Conservation (phyloP, 768 basidiomycete genomes). For the Mycena kentingensis region DNA sequence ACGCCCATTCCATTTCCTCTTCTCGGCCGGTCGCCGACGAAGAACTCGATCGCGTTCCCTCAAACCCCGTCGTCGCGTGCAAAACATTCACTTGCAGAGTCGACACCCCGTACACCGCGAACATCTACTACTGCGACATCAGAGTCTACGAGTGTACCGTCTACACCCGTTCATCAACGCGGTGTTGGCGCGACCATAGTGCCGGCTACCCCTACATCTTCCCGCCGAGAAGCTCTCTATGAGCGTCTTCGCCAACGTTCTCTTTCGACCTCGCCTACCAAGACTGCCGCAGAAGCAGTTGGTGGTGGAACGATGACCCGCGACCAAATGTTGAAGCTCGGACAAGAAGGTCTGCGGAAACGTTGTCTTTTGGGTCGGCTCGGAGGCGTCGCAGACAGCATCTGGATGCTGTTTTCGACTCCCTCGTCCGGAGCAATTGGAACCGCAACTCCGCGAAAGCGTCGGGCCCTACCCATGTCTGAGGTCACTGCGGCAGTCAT, state of each 20-base stretch:
- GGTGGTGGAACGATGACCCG: constrained; percentile 53
- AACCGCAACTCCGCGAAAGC: constrained; percentile 63
- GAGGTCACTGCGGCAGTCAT: constrained; percentile 72
- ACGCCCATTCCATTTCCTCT: constrained; percentile 54
- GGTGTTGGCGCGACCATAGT: constrained; percentile 56
- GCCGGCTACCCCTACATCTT: constrained; percentile 70
- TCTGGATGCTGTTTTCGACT: constrained; percentile 86
- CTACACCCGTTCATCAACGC: constrained; percentile 67
- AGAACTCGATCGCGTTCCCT: constrained; percentile 55
- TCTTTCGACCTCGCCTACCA: constrained; percentile 66
- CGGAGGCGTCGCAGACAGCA: constrained; percentile 79
- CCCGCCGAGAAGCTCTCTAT: constrained; percentile 77
- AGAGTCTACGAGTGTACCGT: constrained; percentile 47
- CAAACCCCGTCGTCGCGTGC: constrained; percentile 61
- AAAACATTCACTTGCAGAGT: constrained; percentile 40
- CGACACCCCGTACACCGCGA: constrained; percentile 51
- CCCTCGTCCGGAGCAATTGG: constrained; percentile 50
- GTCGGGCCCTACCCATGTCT: constrained; percentile 64
- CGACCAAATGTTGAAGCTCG: constrained; percentile 68
- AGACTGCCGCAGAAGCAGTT: constrained; percentile 45
- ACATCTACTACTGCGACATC: constrained; percentile 35
- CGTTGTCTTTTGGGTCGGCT: constrained; percentile 78
- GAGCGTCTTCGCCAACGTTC: constrained; percentile 80
- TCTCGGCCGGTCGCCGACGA: constrained; percentile 40
- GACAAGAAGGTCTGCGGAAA: constrained; percentile 77